Evolutionary conservation across 805 yeast species (phyloP).

Genomic region (Starmerella tilneyi): DNA sequence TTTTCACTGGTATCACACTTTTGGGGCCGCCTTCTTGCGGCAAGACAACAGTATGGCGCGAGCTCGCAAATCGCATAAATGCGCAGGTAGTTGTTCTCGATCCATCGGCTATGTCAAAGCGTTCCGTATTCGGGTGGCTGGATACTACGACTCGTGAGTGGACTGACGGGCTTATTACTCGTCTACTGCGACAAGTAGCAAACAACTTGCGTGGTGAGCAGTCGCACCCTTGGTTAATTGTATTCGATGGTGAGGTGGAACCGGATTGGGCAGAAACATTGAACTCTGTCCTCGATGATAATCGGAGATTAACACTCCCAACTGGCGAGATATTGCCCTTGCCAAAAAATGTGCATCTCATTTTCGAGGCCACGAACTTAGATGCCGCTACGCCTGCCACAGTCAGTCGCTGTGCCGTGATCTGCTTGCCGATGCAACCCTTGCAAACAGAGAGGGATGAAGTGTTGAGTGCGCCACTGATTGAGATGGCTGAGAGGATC

Average conservation of each 20-base stretch:
- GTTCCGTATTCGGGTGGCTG: slow-evolving; percentile 54
- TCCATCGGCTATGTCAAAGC: slow-evolving; percentile 64
- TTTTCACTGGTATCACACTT: slow-evolving; percentile 70
- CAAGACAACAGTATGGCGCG: slow-evolving; percentile 47
- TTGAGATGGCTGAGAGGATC: slow-evolving; percentile 27
- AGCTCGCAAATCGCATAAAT: slow-evolving; percentile 39
- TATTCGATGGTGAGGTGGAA: slow-evolving; percentile 88
- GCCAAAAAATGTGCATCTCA: slow-evolving; percentile 50
- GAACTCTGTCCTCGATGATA: slow-evolving; percentile 86
- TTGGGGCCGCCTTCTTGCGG: slow-evolving; percentile 73
- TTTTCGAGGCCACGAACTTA: slow-evolving; percentile 68
- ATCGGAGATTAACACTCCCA: slow-evolving; percentile 67
- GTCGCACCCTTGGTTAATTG: slow-evolving; percentile 53
- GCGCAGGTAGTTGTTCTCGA: slow-evolving; percentile 45
- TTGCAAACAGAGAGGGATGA: not conserved
- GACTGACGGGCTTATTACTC: slow-evolving; percentile 78
- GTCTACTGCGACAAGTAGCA: slow-evolving; percentile 47
- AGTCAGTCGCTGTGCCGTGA: slow-evolving; percentile 81
- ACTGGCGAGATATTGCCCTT: slow-evolving; percentile 75
- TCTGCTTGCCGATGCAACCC: slow-evolving; percentile 38
- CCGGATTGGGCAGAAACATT: slow-evolving; percentile 89
- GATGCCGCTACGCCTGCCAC: slow-evolving; percentile 79
- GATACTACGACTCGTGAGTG: slow-evolving; percentile 79
- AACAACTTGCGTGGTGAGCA: slow-evolving; percentile 52
- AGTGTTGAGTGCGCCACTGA: no score